phyloP scores from a whole-genome alignment of 129 eudicot species.

The Centaurea solstitialis region DNA sequence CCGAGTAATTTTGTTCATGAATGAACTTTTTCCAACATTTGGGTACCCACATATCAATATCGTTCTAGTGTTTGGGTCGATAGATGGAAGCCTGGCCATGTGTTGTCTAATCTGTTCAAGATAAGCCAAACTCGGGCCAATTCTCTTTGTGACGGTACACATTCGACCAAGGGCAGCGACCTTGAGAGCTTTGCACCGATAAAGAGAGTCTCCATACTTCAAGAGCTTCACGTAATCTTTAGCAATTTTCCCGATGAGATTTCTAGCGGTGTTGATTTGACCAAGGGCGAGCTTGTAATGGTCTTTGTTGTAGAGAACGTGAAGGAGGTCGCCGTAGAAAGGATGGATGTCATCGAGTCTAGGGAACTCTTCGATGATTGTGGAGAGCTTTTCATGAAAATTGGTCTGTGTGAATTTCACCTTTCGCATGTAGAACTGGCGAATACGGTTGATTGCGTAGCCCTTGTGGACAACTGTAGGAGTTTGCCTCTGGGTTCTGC shows the following conservation, averaged over 20 bases:
- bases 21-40: slow-evolving; percentile 95
- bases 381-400: slow-evolving; percentile 79
- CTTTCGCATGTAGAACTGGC: slow-evolving; percentile 87
- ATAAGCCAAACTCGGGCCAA: slow-evolving; percentile 93
- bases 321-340: slow-evolving; percentile 90
- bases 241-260: slow-evolving; percentile 72
- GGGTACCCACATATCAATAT: slow-evolving; percentile 95
- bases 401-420: slow-evolving; percentile 81
- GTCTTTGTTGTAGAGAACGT: slow-evolving; percentile 86
- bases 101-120: slow-evolving; percentile 94
- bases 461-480: slow-evolving; percentile 97
- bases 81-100: slow-evolving; percentile 93
- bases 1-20: slow-evolving; percentile 85
- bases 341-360: slow-evolving; percentile 90
- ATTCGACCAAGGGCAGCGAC: slow-evolving; percentile 98
- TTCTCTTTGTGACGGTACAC: slow-evolving; percentile 85
- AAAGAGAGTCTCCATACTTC: slow-evolving; percentile 91
- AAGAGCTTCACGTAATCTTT: slow-evolving; percentile 86
- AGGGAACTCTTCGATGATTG: slow-evolving; percentile 89
- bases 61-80: slow-evolving; percentile 88
- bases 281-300: slow-evolving; percentile 98
- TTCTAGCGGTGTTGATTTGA: slow-evolving; percentile 88
- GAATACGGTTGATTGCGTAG: slow-evolving; percentile 79
- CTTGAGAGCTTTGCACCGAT: slow-evolving; percentile 80
- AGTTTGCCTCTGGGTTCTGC: slow-evolving; percentile 88